Percentiles rank a stretch among this genome's conserved stretches.
Evolutionary conservation across 495 filamentous ascomycete species (phyloP).

Genomic region (Penicillium ucsense): DNA sequence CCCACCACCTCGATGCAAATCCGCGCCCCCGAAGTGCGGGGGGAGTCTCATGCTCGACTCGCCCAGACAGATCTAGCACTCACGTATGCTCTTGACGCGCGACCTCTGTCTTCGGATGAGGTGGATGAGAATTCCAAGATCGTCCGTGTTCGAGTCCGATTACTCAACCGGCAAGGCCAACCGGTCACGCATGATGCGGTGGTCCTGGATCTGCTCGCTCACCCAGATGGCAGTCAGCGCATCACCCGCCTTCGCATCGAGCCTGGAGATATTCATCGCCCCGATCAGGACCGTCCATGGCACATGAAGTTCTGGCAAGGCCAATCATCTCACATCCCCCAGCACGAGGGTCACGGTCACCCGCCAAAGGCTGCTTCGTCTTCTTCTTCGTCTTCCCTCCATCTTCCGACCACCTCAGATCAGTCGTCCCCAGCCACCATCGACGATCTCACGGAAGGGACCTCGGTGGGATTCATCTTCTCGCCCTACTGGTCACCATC

Average conservation of each 20-base stretch:
- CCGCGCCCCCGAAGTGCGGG: constrained; percentile 15
- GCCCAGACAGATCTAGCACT: constrained; percentile 10
- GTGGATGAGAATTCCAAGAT: constrained; percentile 5
- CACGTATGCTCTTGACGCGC: constrained; percentile 19
- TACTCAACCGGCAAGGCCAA: constrained; percentile 17
- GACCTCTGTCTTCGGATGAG: constrained; percentile 14
- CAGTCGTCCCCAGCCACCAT: neutral
- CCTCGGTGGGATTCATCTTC: constrained; percentile 11
- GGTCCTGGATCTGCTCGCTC: constrained; percentile 9
- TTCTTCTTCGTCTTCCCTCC: no score
- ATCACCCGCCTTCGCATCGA: constrained; percentile 17
- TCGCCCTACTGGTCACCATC: constrained; percentile 6
- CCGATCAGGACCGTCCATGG: constrained; percentile 4
- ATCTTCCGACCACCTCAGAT: no score
- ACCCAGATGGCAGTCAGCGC: constrained; percentile 8
- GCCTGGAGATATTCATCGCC: constrained; percentile 3
- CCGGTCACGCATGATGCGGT: constrained; percentile 12
- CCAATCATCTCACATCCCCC: constrained; percentile 1
- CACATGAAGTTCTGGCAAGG: constrained; percentile 21
- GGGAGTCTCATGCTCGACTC: neutral
- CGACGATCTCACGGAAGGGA: neutral
- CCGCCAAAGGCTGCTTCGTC: no score
- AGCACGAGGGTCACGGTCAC: no score
- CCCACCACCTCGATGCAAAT: constrained; percentile 24
- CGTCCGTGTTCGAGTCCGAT: constrained; percentile 17